A percentile compares a stretch with the other conserved stretches of the same genome.
Conservation (phyloP, 139 green algal species). For the Bryopsis sp. region DNA sequence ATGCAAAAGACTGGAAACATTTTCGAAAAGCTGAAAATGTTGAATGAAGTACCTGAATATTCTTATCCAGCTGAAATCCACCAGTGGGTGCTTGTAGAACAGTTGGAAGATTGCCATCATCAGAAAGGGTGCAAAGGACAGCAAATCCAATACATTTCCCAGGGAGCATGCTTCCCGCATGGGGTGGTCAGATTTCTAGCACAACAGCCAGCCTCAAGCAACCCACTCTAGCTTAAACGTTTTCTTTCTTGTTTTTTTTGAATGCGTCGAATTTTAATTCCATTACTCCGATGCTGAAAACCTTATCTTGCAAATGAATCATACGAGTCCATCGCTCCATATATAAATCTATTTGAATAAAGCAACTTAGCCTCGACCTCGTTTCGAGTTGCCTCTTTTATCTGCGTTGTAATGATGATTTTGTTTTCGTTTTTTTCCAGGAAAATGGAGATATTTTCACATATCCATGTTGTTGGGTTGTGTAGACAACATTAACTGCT, state of each 20-base stretch:
- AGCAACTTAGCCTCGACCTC: not conserved
- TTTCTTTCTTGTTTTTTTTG: no score
- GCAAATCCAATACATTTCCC: slow-evolving; percentile 50
- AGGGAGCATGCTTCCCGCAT: slow-evolving; percentile 19
- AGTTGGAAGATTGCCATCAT: slow-evolving; percentile 31
- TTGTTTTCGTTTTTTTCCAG: not conserved
- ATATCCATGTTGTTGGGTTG: not conserved
- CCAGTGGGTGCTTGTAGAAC: no score
- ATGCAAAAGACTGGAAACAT: no score
- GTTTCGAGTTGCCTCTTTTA: not conserved
- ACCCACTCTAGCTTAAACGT: no score
- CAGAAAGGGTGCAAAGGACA: slow-evolving; percentile 60
- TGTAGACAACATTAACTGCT: not conserved
- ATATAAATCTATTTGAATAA: not conserved
- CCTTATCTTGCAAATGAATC: not conserved
- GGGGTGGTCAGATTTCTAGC: slow-evolving; percentile 10
- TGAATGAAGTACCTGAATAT: no score
- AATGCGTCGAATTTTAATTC: no score
- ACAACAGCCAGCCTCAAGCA: no score
- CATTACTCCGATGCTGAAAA: no score
- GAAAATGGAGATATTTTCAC: not conserved
- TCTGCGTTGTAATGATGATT: not conserved
- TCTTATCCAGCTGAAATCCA: no score
- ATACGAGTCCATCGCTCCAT: not conserved
- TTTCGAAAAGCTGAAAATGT: no score